phyloP scores from a whole-genome alignment of 306 rosid genomes.

The Vigna radiata region DNA sequence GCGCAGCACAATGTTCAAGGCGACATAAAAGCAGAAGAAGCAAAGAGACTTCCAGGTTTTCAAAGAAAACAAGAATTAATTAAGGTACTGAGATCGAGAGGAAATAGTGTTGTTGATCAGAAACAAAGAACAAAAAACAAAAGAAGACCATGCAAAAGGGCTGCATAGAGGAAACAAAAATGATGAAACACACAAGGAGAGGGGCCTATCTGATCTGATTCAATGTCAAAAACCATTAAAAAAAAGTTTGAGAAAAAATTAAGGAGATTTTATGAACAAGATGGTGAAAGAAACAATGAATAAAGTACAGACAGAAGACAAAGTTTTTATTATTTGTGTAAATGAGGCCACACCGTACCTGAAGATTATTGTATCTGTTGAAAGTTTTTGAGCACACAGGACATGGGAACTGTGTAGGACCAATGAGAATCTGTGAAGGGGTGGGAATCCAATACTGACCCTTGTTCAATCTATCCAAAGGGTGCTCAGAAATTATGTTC shows the following conservation, averaged over 20 bases:
- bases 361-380: slow-evolving; percentile 91
- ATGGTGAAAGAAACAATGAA: background rate
- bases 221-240: background rate
- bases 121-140: slow-evolving; percentile 14
- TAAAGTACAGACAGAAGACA: background rate
- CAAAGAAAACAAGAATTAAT: slow-evolving; percentile 40
- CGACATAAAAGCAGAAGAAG: slow-evolving; percentile 41
- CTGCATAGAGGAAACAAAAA: background rate
- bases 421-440: slow-evolving; percentile 85
- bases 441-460: slow-evolving; percentile 90
- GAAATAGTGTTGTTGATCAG: slow-evolving; percentile 43
- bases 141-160: slow-evolving; percentile 49
- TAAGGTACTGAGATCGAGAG: slow-evolving; percentile 33
- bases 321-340: background rate
- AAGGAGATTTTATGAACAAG: background rate
- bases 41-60: slow-evolving; percentile 46
- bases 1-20: slow-evolving; percentile 48
- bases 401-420: slow-evolving; percentile 87
- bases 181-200: background rate
- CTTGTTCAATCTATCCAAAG: slow-evolving; percentile 56
- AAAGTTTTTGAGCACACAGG: slow-evolving; percentile 80
- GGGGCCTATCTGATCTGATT: background rate
- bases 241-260: background rate
- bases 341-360: slow-evolving; percentile 54
- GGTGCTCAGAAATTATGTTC: slow-evolving; percentile 43